Base-by-base conservation (phyloP, 805 yeast genomes). In the Cyberlindnera meyerae region DNA sequence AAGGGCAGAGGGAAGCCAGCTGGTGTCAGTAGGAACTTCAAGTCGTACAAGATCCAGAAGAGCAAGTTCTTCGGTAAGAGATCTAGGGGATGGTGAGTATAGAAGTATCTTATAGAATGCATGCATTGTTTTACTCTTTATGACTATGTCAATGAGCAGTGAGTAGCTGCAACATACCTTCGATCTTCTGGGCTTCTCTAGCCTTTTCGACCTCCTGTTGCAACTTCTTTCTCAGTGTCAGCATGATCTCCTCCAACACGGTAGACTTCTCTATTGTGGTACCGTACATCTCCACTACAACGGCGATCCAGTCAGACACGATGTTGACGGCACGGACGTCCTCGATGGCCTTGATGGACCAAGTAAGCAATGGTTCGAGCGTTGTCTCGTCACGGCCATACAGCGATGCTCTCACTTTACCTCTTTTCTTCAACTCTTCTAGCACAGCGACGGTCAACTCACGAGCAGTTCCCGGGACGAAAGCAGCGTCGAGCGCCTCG, bases 161-260 rank as follows among this genome's bases (percentile, higher is more conserved):
- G 51, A 90, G 68, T 49, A 93, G 62, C 61, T 87, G 94, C 51
- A 93, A 66, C 97, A 93, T 93, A 37, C 98, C 98, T 52, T 83
- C 87, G 29, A 93, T 77, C 57, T 78, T 81, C 58, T 82, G 83
- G 6, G 97, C 95, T 56, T 89, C 96, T 55, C 77, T 76, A 29
- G 96, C 84, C 54, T 82, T 79, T 39, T 71, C 73, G 17, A 88
- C 75, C 61, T 90, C 97, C 24, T 63, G 56, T 39, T 71, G 73
- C 18, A 90, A 69, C 51, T 75, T 77, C 54, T 72, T 73, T 48
- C 71, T 68, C 44, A 93, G 64, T 39, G 74, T 72, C 33, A 68
- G 62, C 31, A 88, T 62, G 35, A 86, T 67, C 49, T 83, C 93
- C 48, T 82, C 88, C 45, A 93, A 65, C 3, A 84, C 81, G 6